Evolutionary conservation across 2,329 filamentous ascomycete species (phyloP).

Genomic region (Lasiodiplodia theobromae): DNA sequence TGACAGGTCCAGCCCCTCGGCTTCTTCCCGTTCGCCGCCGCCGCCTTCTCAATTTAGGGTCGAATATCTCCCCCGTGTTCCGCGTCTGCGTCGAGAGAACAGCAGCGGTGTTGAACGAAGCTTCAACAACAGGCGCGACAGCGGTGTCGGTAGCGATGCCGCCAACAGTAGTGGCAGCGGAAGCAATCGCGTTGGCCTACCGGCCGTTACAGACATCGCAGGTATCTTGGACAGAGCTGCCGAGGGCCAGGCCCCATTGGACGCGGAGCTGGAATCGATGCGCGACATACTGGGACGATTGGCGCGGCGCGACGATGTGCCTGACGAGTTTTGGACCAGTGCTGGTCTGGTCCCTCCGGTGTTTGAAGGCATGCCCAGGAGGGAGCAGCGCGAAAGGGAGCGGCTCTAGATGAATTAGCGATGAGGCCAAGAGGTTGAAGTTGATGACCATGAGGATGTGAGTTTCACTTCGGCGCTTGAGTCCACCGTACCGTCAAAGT

Average conservation of each 20-base stretch:
- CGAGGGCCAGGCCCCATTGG: slow-evolving; percentile 31
- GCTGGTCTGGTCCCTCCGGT: slow-evolving; percentile 44
- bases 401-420: not conserved
- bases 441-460: not conserved
- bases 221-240: not conserved
- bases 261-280: slow-evolving; percentile 66
- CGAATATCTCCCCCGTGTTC: not conserved
- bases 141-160: slow-evolving; percentile 2
- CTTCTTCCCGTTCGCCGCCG: slow-evolving; percentile 4
- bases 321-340: slow-evolving; percentile 78
- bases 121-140: slow-evolving; percentile 18
- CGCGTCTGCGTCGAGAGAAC: slow-evolving; percentile 8
- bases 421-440: not conserved
- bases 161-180: not conserved
- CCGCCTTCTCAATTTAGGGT: not conserved
- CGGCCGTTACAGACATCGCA: slow-evolving; percentile 33
- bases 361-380: not conserved
- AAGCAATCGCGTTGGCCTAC: not conserved
- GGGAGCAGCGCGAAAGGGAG: slow-evolving; percentile 7
- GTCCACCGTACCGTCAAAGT: not conserved
- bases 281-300: slow-evolving; percentile 75
- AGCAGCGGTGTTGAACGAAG: slow-evolving; percentile 16
- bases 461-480: not conserved
- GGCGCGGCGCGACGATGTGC: slow-evolving; percentile 74
- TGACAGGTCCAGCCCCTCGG: not conserved